Conservation (phyloP, 2,329 filamentous ascomycete genomes). For the Paecilomyces formosus region DNA sequence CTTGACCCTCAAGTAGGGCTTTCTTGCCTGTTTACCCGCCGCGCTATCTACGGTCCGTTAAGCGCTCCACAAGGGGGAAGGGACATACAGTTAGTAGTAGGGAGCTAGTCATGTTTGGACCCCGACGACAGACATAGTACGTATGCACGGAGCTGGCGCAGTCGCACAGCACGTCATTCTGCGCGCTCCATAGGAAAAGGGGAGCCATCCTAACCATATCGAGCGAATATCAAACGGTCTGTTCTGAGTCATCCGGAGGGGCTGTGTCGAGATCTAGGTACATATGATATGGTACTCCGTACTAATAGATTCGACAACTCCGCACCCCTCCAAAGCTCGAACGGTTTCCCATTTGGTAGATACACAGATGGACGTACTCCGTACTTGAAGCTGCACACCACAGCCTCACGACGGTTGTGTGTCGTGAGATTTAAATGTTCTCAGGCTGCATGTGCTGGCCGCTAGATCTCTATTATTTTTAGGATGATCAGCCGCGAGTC, state of each 20-base stretch:
- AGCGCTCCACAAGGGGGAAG: not conserved
- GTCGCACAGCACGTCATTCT: not conserved
- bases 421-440: too few species aligned
- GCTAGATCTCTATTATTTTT: not conserved
- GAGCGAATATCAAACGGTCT: not conserved
- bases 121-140: not conserved
- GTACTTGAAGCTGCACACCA: too few species aligned
- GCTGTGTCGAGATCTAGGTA: not conserved
- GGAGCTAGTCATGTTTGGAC: not conserved
- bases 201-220: not conserved
- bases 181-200: not conserved
- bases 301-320: too few species aligned
- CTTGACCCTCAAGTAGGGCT: not conserved
- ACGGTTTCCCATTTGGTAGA: too few species aligned
- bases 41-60: not conserved
- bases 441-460: too few species aligned
- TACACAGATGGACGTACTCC: too few species aligned
- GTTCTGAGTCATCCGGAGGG: not conserved
- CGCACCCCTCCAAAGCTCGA: too few species aligned
- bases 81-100: not conserved
- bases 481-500: not conserved
- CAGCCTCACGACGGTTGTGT: too few species aligned
- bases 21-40: not conserved
- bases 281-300: too few species aligned
- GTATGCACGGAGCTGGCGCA: not conserved